Percentiles rank a stretch among this genome's conserved stretches.
phyloP scores from a whole-genome alignment of 2,329 filamentous ascomycete species.

The Penicillium sp. region DNA sequence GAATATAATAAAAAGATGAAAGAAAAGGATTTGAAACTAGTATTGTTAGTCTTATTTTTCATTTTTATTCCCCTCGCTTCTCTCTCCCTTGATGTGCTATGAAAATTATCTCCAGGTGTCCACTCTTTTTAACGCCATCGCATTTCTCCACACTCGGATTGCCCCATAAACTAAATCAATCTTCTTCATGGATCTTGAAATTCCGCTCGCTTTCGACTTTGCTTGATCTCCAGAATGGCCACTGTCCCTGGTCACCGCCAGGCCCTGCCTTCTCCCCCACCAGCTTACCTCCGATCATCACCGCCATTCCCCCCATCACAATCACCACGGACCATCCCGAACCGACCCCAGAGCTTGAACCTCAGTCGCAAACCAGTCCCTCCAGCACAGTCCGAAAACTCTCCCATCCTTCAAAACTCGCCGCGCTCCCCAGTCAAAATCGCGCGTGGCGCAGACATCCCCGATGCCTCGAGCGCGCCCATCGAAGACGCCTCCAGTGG shows the following conservation, averaged over 20 bases:
- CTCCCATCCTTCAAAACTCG: slow-evolving; percentile 27
- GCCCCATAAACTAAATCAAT: background rate
- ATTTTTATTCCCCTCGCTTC: background rate
- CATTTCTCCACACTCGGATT: background rate
- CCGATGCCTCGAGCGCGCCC: slow-evolving; percentile 26
- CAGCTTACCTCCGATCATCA: slow-evolving; percentile 42
- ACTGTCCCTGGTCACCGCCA: slow-evolving; percentile 23
- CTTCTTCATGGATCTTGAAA: background rate
- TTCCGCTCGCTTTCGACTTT: background rate
- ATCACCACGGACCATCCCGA: slow-evolving; percentile 23
- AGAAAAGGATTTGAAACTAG: background rate
- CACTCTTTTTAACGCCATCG: background rate
- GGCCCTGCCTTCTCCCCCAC: slow-evolving; percentile 41
- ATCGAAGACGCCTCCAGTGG: slow-evolving; percentile 27
- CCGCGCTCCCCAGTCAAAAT: slow-evolving; percentile 35
- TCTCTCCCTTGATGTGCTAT: background rate
- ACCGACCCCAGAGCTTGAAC: slow-evolving; percentile 16
- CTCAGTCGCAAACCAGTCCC: slow-evolving; percentile 27
- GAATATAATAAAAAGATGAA: background rate
- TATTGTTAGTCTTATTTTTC: background rate
- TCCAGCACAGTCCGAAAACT: slow-evolving; percentile 13
- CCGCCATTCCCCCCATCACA: slow-evolving; percentile 27
- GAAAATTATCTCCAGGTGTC: background rate
- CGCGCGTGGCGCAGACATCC: slow-evolving; percentile 24
- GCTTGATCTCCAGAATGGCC: slow-evolving; percentile 23